Conservation (phyloP, 2,329 filamentous ascomycete genomes). For the Alternaria burnsii region DNA sequence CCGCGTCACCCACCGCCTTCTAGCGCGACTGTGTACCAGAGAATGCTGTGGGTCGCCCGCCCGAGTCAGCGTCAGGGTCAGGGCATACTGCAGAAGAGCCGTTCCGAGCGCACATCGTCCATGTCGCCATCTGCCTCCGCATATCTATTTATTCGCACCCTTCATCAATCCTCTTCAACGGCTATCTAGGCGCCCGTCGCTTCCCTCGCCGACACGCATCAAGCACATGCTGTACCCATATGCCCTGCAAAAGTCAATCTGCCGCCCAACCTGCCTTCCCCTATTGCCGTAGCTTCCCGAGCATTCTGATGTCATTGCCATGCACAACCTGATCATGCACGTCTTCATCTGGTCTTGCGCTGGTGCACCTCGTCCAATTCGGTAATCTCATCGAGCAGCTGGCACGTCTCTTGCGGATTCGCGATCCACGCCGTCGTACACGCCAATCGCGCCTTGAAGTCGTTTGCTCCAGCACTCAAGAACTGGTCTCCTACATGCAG, state of each 20-base stretch:
- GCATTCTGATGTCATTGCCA: conserved; percentile 7
- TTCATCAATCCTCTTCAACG: conserved; percentile 2
- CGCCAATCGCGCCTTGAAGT: conserved; percentile 93
- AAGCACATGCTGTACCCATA: background rate
- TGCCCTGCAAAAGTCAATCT: background rate
- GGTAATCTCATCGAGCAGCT: conserved; percentile 82
- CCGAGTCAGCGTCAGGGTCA: conserved; percentile 27
- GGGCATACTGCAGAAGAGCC: conserved; percentile 6
- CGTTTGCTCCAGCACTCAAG: conserved; percentile 85
- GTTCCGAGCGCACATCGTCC: conserved; percentile 7
- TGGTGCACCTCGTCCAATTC: conserved; percentile 53
- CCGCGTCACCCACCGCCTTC: conserved; percentile 9
- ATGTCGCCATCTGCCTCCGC: conserved; percentile 10
- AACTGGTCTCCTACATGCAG: conserved; percentile 97
- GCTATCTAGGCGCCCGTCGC: background rate
- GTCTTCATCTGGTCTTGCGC: conserved; percentile 43
- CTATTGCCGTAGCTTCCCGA: background rate
- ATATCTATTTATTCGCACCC: background rate
- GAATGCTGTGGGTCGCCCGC: conserved; percentile 23
- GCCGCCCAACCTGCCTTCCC: background rate
- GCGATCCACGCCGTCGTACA: conserved; percentile 98
- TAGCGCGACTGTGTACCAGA: conserved; percentile 16
- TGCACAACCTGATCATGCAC: background rate
- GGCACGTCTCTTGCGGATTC: conserved; percentile 87
- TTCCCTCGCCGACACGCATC: background rate